These are phyloP conservation scores for Harringtonia lauricola DNA, from an alignment of 2,329 filamentous ascomycete species.

Conservation along the genomic window DNA sequence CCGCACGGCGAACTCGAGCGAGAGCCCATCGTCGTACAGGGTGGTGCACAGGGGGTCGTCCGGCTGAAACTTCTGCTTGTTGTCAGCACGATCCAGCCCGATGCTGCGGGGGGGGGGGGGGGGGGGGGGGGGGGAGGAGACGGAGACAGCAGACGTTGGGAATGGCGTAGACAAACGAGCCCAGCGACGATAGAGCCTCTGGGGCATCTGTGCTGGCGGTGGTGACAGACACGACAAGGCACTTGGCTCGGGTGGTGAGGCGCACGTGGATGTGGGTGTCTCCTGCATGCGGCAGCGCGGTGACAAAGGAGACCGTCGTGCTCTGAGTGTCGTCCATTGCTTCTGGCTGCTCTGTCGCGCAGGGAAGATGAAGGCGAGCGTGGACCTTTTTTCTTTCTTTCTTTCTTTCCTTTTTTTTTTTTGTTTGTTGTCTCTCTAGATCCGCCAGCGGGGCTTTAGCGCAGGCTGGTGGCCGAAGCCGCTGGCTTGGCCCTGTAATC, in stretches of 20 bases:
- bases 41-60: conserved; percentile 63
- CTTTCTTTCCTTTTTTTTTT: neutral
- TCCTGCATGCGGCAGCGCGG: conserved; percentile 47
- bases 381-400: neutral
- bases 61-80: conserved; percentile 36
- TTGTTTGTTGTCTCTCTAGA: neutral
- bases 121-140: too few relatives aligned
- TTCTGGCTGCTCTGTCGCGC: neutral
- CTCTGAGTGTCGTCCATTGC: neutral
- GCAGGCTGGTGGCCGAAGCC: too few relatives aligned
- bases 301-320: conserved; percentile 35
- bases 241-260: conserved; percentile 45
- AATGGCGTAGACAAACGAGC: conserved; percentile 88
- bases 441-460: too few relatives aligned
- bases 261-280: conserved; percentile 52
- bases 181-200: conserved; percentile 46
- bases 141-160: conserved; percentile 47
- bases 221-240: conserved; percentile 49
- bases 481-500: too few relatives aligned
- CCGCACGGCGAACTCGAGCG: conserved; percentile 76
- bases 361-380: neutral
- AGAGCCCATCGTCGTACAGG: conserved; percentile 64
- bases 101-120: too few relatives aligned
- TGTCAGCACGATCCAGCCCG: neutral
- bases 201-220: conserved; percentile 30